Base-by-base conservation (phyloP, 1,284 basidiomycete species). In the Papiliotrema fonsecae region DNA sequence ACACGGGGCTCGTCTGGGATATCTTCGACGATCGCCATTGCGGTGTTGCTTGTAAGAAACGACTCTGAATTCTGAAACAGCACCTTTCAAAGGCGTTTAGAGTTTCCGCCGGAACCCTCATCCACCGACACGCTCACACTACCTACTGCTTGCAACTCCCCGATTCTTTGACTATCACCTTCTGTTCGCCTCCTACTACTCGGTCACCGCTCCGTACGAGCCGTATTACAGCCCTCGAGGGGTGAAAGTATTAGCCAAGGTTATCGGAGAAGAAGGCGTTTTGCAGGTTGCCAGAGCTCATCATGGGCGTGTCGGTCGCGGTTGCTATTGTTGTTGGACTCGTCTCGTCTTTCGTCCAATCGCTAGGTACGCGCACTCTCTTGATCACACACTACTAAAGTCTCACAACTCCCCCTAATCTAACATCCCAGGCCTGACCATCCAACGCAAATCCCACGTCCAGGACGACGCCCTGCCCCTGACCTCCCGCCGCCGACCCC, bases 391-490 rank as follows among this genome's bases (percentile, higher is more conserved):
- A n/a, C 6, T 2, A 1, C 14, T 9, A 10, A 10, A 7, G 3
- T 11, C 25, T 24, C 40, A 42, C 18, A 22, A 10, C 21, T 24
- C 21, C 18, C 19, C n/a, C 21, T 19, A 28, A 22, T 7, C 34
- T 38, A 10, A 6, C 26, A 10, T 44, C n/a, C 9, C 58, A 78
- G 79, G 92, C 16, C 79, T 97, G 32, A 96, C 93, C 25, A 85
- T 97, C 54, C 92, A 97, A 70, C 83, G 93, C 56, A 93, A 94
- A 77, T 92, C 88, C 61, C 92, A 97, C 78, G 81, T 97, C 32
- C 76, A 87, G 52, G 90, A 96, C 67, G 86, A 91, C 58, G 73
- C 77, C 3, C 76, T 86, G 10, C 85, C 89, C 3, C 78, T 82
- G 41, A 67, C 78, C 28, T 72, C 81, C 46, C 82, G 83, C 62